phyloP scores from a whole-genome alignment of 768 basidiomycete genomes.

The Bullera alba region DNA sequence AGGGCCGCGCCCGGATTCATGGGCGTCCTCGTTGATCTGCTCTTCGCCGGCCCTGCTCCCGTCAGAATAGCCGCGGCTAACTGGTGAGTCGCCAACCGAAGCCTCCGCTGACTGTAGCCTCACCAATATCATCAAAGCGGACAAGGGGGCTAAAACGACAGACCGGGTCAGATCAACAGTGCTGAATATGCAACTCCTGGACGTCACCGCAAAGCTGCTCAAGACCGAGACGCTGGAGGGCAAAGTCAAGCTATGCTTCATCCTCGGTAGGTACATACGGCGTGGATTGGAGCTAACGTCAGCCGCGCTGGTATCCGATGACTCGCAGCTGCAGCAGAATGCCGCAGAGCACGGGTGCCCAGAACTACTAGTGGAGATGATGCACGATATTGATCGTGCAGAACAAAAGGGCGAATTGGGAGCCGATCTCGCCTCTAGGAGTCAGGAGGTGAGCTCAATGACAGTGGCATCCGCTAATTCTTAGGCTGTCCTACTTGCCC shows the following conservation, averaged over 20 bases:
- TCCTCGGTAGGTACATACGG: conserved; percentile 55
- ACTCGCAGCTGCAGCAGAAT: conserved; percentile 58
- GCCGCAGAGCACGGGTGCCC: conserved; percentile 68
- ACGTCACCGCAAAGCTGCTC: conserved; percentile 22
- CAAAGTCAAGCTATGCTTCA: conserved; percentile 65
- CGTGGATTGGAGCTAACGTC: conserved; percentile 28
- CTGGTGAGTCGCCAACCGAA: conserved; percentile 30
- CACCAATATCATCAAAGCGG: conserved; percentile 30
- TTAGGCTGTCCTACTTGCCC: conserved; percentile 65
- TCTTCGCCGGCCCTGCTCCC: conserved; percentile 13
- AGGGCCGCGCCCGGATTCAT: conserved; percentile 7
- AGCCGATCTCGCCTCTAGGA: conserved; percentile 20
- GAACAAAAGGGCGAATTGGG: conserved; percentile 29
- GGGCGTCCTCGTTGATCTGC: conserved; percentile 13
- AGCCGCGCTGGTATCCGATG: conserved; percentile 64
- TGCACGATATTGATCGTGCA: conserved; percentile 40
- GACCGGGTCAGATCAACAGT: conserved; percentile 13
- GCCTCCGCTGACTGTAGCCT: conserved; percentile 26
- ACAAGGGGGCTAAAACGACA: conserved; percentile 8
- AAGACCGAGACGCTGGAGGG: conserved; percentile 35
- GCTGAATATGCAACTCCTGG: conserved; percentile 24
- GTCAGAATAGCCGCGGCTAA: conserved; percentile 33
- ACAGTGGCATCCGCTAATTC: neutral
- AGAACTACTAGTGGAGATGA: conserved; percentile 48
- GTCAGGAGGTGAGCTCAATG: conserved; percentile 18